Percentiles rank a stretch among this genome's conserved stretches.
These are phyloP conservation scores for Mucor indicus DNA, from an alignment of 371 early-diverging fungal genomes.

Conservation along the genomic window DNA sequence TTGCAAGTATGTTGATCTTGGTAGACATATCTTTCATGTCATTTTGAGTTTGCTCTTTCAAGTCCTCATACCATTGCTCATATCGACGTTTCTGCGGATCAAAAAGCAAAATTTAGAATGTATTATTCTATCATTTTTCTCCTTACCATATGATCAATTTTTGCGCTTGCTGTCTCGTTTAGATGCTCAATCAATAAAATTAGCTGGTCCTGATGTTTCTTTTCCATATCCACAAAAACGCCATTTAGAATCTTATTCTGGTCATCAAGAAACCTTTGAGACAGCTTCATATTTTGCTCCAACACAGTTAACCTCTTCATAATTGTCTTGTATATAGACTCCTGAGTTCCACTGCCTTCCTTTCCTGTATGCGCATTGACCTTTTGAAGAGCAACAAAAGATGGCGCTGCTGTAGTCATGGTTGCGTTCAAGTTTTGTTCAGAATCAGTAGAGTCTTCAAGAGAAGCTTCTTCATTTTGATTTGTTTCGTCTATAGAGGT, in stretches of 20 bases:
- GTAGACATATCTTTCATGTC: slow-evolving; percentile 46
- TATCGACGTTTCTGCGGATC: slow-evolving; percentile 39
- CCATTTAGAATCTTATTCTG: slow-evolving; percentile 78
- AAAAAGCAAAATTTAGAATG: too few relatives aligned
- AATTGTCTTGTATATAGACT: slow-evolving; percentile 89
- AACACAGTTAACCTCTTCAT: slow-evolving; percentile 77
- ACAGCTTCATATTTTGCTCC: slow-evolving; percentile 77
- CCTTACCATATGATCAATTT: slow-evolving; percentile 56
- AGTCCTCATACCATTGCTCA: slow-evolving; percentile 59
- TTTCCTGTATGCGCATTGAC: slow-evolving; percentile 3
- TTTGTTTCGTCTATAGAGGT: too few relatives aligned
- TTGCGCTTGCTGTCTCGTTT: slow-evolving; percentile 58
- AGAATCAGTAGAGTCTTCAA: too few relatives aligned
- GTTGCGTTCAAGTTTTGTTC: too few relatives aligned
- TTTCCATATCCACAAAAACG: slow-evolving; percentile 64
- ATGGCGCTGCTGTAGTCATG: slow-evolving; percentile 16
- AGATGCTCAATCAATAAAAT: slow-evolving; percentile 57
- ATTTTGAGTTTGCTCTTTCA: slow-evolving; percentile 44
- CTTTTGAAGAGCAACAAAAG: slow-evolving; percentile 9
- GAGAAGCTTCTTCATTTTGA: too few relatives aligned
- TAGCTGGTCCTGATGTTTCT: slow-evolving; percentile 57
- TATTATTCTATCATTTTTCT: too few relatives aligned
- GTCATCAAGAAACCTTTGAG: slow-evolving; percentile 81
- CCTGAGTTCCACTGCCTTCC: slow-evolving; percentile 35
- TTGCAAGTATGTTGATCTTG: slow-evolving; percentile 53